Base-by-base conservation (phyloP, 2,329 filamentous ascomycete genomes). In the Thelonectria discophora region DNA sequence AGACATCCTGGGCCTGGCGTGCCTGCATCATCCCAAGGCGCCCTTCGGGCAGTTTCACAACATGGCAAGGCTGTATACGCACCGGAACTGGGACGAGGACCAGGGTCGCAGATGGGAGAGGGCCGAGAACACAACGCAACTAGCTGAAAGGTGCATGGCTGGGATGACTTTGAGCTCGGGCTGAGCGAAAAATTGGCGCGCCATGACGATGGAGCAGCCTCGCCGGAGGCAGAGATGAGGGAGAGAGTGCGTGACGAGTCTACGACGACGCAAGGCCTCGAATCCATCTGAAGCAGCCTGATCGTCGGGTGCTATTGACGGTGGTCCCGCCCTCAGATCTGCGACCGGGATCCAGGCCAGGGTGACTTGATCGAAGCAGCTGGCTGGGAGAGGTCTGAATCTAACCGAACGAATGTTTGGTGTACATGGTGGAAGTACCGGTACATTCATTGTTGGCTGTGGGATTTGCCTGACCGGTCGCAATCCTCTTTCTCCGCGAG, bases 21-120 rank as follows among this genome's bases (percentile, higher is more conserved):
- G 47, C 60, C 58, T 64, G 65, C 55, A 63, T 63, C 62, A 63
- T 63, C 55, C 27, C 51, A 51, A 45, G 48, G 57, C 55, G 34
- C 49, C 40, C 20, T 40, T 37, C 47, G 42, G 50, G 43, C 10
- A 63, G 68, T 72, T 69, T 64, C 57, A 72, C 68, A 63, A 56
- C 30, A 43, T 43, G 53, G 27, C 32, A 51, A 65, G 65, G 58
- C 48, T 63, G 58, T 52, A 24, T 53, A 39, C 54, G 32, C 45
- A 47, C 37, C 13, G 55, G 34, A 24, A 13, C 24, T 43, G 50
- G 45, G 45, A 58, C 50, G 34, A 57, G 32, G 37, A 55, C 45
- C 34, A 27, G 37, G 37, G 54, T 58, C 32, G n/a, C 17, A 54
- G 21, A 21, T 48, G 42, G 12, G 43, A 30, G 32, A 56, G 37